These are phyloP conservation scores for Colletotrichum sp. DNA, from an alignment of 2,329 filamentous ascomycete species.

Conservation along the genomic window DNA sequence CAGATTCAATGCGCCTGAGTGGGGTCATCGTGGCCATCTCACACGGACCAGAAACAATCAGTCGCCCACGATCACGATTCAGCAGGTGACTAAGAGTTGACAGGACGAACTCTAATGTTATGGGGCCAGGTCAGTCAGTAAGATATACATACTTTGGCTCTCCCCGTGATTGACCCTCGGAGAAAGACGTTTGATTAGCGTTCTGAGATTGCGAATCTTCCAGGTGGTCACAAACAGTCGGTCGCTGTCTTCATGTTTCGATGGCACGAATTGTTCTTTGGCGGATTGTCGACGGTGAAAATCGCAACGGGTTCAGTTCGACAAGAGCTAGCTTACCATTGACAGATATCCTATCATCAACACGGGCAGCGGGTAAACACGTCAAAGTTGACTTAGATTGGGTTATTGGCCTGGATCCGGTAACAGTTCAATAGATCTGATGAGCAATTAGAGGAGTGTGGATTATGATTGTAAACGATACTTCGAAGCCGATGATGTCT, in stretches of 20 bases:
- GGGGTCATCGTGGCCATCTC: neutral
- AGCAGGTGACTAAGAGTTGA: neutral
- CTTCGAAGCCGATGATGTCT: neutral
- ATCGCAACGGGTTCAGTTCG: neutral
- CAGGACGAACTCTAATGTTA: neutral
- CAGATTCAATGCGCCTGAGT: neutral
- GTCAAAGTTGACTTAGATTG: neutral
- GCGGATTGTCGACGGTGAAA: neutral
- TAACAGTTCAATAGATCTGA: neutral
- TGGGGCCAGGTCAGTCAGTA: neutral
- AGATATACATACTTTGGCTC: neutral
- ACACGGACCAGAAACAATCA: slow-evolving; percentile 7
- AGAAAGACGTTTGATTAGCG: neutral
- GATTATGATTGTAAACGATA: rapidly evolving
- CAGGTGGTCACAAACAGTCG: neutral
- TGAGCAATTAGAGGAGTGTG: neutral
- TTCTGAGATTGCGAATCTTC: neutral
- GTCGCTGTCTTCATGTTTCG: neutral
- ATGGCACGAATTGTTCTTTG: neutral
- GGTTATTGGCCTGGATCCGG: neutral
- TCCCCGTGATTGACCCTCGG: neutral
- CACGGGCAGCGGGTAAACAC: neutral
- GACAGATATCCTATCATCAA: neutral
- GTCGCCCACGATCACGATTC: neutral
- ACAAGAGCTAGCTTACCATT: neutral